Base-by-base conservation (phyloP, 331 rosid genomes). In the Phaseolus coccineus region DNA sequence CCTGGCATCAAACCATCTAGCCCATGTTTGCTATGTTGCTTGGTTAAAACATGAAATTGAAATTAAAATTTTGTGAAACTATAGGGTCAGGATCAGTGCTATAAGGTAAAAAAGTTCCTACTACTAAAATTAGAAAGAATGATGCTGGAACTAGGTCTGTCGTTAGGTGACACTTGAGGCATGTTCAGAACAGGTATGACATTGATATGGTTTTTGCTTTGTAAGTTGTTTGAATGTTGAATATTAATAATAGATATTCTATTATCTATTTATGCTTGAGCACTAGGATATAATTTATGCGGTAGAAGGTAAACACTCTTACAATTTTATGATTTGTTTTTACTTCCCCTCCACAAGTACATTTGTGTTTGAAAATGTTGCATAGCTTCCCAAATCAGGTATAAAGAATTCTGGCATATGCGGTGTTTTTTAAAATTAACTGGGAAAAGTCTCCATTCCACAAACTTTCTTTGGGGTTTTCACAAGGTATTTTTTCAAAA, bases 101-200 rank as follows among this genome's bases (percentile, higher is more conserved):
- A 56, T 19, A 22, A 50, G 37, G 13, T 24, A 22, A 37, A 50
- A 51, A 9, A 72, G 53, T 37, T 55, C 77, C 19, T 52, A 33
- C 35, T 4, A 33, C 40, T 71, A 52, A 27, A 71, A 71, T 51
- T 71, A 71, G 35, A 53, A 72, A 72, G 19, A 35, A 71, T 33
- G 22, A 52, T 51, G 58, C 2, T 27, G 15, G 15, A 48, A 71
- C 16, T 61, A 61, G 67, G 67, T 30, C 11, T 61, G 42, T n/a
- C 37, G 27, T 58, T 58, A 37, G 65, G 37, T 28, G n/a, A 27
- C 16, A 11, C 37, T 25, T 11, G 37, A 55, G 35, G 3, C 64
- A 57, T 57, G 66, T 28, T 28, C 66, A 59, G 19, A 27, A 24
- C 44, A 22, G 73, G 71, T 25, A 6, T 44, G 55, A 25, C 46